These are phyloP conservation scores for Cordyceps farinosa DNA, from an alignment of 2,329 filamentous ascomycete genomes.

Conservation along the genomic window DNA sequence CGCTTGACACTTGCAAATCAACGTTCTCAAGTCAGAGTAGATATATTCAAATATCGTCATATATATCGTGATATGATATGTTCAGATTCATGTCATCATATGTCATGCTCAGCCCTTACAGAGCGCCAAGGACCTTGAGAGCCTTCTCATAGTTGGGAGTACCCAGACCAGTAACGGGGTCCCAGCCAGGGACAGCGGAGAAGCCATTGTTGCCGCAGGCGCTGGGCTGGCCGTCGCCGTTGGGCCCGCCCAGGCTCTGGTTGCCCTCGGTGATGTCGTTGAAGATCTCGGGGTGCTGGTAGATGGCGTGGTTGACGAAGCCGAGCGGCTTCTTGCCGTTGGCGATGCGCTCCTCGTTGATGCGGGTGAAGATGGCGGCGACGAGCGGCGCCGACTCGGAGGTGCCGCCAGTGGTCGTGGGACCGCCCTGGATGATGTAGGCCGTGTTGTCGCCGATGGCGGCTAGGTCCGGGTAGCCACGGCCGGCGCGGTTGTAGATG, in stretches of 20 bases:
- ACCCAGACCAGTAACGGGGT: neutral
- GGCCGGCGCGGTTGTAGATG: conserved; percentile 25
- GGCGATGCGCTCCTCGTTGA: conserved; percentile 21
- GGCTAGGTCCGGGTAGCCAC: conserved; percentile 38
- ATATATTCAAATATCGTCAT: too few species aligned
- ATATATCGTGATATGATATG: too few species aligned
- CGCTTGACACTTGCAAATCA: too few species aligned
- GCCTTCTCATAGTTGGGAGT: neutral
- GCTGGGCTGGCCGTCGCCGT: neutral
- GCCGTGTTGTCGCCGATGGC: conserved; percentile 44
- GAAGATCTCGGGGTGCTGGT: conserved; percentile 13
- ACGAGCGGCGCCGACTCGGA: conserved; percentile 21
- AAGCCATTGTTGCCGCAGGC: neutral
- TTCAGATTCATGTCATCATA: too few species aligned
- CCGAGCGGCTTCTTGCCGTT: conserved; percentile 37
- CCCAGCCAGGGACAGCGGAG: neutral
- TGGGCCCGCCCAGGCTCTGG: neutral
- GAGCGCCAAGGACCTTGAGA: too few species aligned
- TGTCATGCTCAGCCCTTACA: too few species aligned
- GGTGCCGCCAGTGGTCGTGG: conserved; percentile 15
- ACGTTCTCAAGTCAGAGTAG: too few species aligned
- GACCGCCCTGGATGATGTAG: conserved; percentile 30
- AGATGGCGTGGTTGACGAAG: conserved; percentile 25
- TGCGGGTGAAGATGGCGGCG: conserved; percentile 20
- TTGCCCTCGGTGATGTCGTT: conserved; percentile 9